Conservation (phyloP, 2,329 filamentous ascomycete species). For the Xylaria sp. region DNA sequence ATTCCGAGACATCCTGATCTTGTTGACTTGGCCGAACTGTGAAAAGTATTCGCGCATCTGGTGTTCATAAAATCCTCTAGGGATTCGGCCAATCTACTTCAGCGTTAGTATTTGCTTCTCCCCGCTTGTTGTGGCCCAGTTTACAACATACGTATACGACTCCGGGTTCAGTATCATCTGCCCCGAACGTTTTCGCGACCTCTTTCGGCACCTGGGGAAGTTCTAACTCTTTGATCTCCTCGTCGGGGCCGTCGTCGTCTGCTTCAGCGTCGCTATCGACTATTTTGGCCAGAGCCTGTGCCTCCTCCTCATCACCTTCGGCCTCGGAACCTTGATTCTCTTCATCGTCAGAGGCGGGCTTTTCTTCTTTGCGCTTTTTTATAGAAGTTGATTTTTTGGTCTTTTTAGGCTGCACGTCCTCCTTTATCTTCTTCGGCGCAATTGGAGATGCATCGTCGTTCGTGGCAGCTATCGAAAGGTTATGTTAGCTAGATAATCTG, state of each 20-base stretch:
- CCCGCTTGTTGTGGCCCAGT: background rate
- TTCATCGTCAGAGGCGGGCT: slow-evolving; percentile 50
- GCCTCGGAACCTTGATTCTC: slow-evolving; percentile 43
- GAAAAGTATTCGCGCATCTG: slow-evolving; percentile 94
- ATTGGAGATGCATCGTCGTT: slow-evolving; percentile 59
- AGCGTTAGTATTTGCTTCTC: slow-evolving; percentile 13
- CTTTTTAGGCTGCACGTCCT: slow-evolving; percentile 40
- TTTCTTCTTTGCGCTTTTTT: slow-evolving; percentile 46
- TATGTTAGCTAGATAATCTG: slow-evolving; percentile 17
- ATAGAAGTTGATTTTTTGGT: slow-evolving; percentile 42
- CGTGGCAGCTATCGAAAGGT: slow-evolving; percentile 48
- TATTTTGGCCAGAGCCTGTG: slow-evolving; percentile 58
- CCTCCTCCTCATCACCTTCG: slow-evolving; percentile 55
- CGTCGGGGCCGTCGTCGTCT: slow-evolving; percentile 52
- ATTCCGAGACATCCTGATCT: slow-evolving; percentile 81
- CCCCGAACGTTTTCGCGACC: slow-evolving; percentile 54
- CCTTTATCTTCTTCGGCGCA: slow-evolving; percentile 29
- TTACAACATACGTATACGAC: slow-evolving; percentile 77
- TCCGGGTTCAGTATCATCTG: slow-evolving; percentile 67
- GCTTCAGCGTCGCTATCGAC: slow-evolving; percentile 59
- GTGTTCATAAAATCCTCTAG: slow-evolving; percentile 92
- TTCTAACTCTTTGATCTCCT: slow-evolving; percentile 62
- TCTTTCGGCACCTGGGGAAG: slow-evolving; percentile 62
- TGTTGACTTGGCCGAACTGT: slow-evolving; percentile 87
- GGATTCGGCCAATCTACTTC: slow-evolving; percentile 90